phyloP scores from a whole-genome alignment of 1,284 basidiomycete genomes.

The Rhodofomes roseus region DNA sequence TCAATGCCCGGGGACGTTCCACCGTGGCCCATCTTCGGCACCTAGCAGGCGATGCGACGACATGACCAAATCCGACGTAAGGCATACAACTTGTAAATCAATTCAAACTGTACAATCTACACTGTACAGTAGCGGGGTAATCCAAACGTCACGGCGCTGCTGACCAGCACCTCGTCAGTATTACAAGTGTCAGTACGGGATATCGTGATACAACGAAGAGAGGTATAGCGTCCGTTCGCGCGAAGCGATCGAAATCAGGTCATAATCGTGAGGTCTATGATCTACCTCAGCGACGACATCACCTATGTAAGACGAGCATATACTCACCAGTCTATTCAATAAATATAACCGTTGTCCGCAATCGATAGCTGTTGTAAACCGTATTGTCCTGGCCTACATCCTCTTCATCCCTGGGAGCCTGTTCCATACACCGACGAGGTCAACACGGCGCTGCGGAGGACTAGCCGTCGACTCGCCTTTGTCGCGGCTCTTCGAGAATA shows the following conservation, averaged over 20 bases:
- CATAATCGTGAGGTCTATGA: neutral
- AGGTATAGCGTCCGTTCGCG: neutral
- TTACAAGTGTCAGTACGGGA: neutral
- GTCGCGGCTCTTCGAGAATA: conserved; percentile 17
- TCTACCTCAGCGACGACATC: neutral
- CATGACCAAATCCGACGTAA: too few relatives aligned
- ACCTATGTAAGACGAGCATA: neutral
- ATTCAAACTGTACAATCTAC: neutral
- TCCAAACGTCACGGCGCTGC: neutral
- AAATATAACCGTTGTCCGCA: neutral
- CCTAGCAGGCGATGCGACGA: too few relatives aligned
- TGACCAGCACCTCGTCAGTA: neutral
- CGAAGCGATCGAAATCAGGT: neutral
- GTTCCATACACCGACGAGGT: neutral
- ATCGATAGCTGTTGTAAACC: neutral
- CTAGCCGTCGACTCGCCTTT: conserved; percentile 11
- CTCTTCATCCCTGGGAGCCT: neutral
- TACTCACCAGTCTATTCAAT: conserved; percentile 5
- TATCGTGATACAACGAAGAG: neutral
- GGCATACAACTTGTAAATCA: neutral
- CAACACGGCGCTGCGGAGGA: neutral
- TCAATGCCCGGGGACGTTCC: too few relatives aligned
- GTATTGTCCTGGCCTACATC: neutral
- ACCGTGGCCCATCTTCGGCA: too few relatives aligned
- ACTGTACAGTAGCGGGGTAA: neutral